Base-by-base conservation (phyloP, 2,329 filamentous ascomycete species). In the Monilinia laxa region DNA sequence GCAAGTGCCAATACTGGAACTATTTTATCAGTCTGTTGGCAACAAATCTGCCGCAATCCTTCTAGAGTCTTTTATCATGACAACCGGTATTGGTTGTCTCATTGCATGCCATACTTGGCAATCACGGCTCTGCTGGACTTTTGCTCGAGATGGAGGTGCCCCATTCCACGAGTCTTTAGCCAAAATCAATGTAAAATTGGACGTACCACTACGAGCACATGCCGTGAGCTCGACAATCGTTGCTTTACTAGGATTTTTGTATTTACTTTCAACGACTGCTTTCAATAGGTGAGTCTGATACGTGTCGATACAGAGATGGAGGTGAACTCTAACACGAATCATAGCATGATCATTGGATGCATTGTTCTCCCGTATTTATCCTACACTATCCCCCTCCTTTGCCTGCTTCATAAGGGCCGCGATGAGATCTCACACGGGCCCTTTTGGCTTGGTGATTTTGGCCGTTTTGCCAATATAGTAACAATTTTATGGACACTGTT, bases 341-440 rank as follows among this genome's bases (percentile, higher is more conserved):
- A 23, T 25, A 65, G 64, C 18, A 65, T 65, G 64, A 51, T 65
- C 4, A 65, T 62, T 45, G 64, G 64, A 14, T 65, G 64, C 23
- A 65, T 65, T 35, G 64, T 62, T 14, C 64, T 65, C 18, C 64
- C 64, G 5, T 65, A 65, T 54, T 4, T 62, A 31, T 65, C 64
- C 23, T 65, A 65, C 23, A 53, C 55, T 10, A 62, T 65, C 4
- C 64, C 64, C 12, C 55, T 65, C 14, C 58, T 77, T 2, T 79
- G 78, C 0, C 78, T 81, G 20, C 72, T 77, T 28, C 68, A 72
- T 20, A 75, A 73, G 38, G 77, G 76, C 2, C 72, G 77, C 16
- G 85, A 81, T 62, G 87, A 85, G 80, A 78, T 93, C 11, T 87
- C 87, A 0, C 80, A 83, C 56, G 78, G 79, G 2, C 74, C 83